A percentile compares a stretch with the other conserved stretches of the same genome.
These are phyloP conservation scores for Crepidotus variabilis DNA, from an alignment of 768 basidiomycete species.

Conservation along the genomic window DNA sequence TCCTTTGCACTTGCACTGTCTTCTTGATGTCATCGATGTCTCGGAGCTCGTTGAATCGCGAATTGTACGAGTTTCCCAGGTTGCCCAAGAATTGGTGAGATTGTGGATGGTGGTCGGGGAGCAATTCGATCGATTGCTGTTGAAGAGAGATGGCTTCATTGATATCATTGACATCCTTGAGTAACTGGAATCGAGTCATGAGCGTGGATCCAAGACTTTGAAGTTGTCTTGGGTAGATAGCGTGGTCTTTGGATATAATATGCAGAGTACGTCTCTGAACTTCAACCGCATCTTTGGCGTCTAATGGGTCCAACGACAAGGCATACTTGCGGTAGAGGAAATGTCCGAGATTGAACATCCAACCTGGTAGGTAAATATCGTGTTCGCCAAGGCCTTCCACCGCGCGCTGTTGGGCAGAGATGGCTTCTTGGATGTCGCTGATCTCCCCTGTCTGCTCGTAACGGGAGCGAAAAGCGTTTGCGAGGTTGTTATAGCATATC, in stretches of 20 bases:
- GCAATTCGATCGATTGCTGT: background rate
- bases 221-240: background rate
- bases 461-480: slow-evolving; percentile 1
- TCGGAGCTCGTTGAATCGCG: slow-evolving; percentile 4
- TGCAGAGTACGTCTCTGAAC: slow-evolving; percentile 6
- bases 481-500: background rate
- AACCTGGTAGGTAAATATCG: background rate
- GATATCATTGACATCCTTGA: slow-evolving; percentile 1
- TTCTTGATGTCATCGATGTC: slow-evolving; percentile 7
- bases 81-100: background rate
- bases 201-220: slow-evolving; percentile 8
- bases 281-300: slow-evolving; percentile 1
- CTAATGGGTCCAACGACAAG: background rate
- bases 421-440: slow-evolving; percentile 4
- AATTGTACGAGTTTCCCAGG: background rate
- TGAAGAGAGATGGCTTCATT: background rate
- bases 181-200: background rate
- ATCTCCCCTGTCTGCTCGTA: slow-evolving; percentile 1
- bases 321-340: background rate
- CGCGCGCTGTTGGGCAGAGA: background rate
- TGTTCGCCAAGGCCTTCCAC: background rate
- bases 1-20: background rate
- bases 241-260: slow-evolving; percentile 1
- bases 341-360: slow-evolving; percentile 1
- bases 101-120: background rate